Conservation (phyloP, 2,329 filamentous ascomycete species). For the Ceratocystis smalleyi region DNA sequence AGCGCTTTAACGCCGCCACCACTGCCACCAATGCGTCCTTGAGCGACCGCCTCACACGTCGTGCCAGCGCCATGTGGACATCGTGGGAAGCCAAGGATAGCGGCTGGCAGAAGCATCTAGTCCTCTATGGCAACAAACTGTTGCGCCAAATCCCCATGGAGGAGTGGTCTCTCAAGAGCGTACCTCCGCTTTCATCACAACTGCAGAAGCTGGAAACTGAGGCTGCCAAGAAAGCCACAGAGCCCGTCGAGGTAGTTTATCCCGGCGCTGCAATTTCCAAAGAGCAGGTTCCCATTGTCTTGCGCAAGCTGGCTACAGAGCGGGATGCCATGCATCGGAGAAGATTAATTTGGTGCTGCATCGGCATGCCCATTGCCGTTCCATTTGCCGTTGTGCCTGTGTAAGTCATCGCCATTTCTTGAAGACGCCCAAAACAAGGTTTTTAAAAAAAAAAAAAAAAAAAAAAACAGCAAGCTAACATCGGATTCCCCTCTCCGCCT, state of each 20-base stretch:
- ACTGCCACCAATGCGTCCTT: conserved; percentile 21
- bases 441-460: too few species aligned
- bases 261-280: conserved; percentile 54
- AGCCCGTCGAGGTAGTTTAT: conserved; percentile 55
- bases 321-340: conserved; percentile 61
- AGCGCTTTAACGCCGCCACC: conserved; percentile 47
- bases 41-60: conserved; percentile 53
- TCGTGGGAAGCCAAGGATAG: conserved; percentile 70
- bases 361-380: conserved; percentile 66
- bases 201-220: conserved; percentile 7
- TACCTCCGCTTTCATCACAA: conserved; percentile 55
- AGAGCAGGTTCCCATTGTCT: conserved; percentile 46
- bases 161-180: conserved; percentile 94
- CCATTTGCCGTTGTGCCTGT: conserved; percentile 75
- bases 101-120: conserved; percentile 79
- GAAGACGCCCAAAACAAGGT: too few species aligned
- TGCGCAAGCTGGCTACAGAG: conserved; percentile 61
- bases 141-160: conserved; percentile 83
- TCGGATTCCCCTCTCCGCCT: background rate
- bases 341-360: conserved; percentile 64
- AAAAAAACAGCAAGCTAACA: conserved; percentile 2
- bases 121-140: conserved; percentile 70
- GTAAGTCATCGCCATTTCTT: conserved; percentile 37
- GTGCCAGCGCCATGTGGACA: conserved; percentile 64
- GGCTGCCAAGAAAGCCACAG: conserved; percentile 21